Evolutionary conservation across 2,329 filamentous ascomycete genomes (phyloP).

Genomic region (Phyllosticta citriasiana): DNA sequence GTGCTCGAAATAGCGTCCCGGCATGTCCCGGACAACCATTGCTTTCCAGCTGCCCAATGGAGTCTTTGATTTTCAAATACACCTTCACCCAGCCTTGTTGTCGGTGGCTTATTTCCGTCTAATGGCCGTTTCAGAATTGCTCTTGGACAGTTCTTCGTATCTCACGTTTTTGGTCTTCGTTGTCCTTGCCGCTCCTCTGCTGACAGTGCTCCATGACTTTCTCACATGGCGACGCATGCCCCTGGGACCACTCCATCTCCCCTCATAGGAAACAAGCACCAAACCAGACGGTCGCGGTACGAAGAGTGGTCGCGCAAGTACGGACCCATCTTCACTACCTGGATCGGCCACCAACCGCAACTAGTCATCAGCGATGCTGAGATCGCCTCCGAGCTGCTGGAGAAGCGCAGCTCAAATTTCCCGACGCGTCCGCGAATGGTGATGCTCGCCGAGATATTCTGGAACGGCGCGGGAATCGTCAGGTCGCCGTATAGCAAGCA

Average conservation of each 20-base stretch:
- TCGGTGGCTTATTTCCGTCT: background rate
- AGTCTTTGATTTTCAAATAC: background rate
- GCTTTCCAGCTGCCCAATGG: background rate
- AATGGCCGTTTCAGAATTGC: background rate
- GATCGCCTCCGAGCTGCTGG: conserved; percentile 36
- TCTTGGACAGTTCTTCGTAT: background rate
- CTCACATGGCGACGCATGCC: conserved; percentile 33
- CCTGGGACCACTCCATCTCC: conserved; percentile 37
- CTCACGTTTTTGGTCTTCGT: background rate
- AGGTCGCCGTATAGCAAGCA: conserved; percentile 41
- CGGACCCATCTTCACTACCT: conserved; percentile 40
- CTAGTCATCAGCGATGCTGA: conserved; percentile 36
- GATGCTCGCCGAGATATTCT: conserved; percentile 36
- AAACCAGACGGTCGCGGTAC: conserved; percentile 25
- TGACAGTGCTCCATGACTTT: conserved; percentile 21
- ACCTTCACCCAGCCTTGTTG: background rate
- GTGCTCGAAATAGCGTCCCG: background rate
- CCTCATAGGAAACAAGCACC: conserved; percentile 31
- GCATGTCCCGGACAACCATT: background rate
- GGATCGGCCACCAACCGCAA: conserved; percentile 38
- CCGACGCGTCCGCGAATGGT: conserved; percentile 36
- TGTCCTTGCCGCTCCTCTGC: background rate
- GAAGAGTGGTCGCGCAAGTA: conserved; percentile 36
- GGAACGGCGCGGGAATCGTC: conserved; percentile 35
- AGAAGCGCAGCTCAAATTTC: conserved; percentile 37